A percentile compares a stretch with the other conserved stretches of the same genome.
Conservation (phyloP, 2,329 filamentous ascomycete species). For the Fusarium nanum region DNA sequence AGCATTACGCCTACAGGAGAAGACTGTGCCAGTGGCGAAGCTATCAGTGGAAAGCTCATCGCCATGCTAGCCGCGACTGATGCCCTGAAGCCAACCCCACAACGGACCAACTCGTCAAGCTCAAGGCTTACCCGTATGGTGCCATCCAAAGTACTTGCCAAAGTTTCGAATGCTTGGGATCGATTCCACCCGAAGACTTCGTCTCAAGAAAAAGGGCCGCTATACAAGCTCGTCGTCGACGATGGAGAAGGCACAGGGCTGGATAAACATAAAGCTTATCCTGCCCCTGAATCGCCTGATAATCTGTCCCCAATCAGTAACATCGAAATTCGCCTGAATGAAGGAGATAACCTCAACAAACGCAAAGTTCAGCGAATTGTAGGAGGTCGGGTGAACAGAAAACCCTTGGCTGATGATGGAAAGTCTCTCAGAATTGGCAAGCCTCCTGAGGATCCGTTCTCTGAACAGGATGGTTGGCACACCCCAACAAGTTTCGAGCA, state of each 20-base stretch:
- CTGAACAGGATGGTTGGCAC: conserved; percentile 34
- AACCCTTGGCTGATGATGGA: conserved; percentile 47
- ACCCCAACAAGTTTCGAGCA: conserved; percentile 43
- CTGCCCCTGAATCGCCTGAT: conserved; percentile 6
- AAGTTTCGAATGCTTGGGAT: conserved; percentile 51
- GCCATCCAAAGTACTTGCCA: conserved; percentile 49
- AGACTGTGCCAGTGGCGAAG: conserved; percentile 32
- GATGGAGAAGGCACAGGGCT: background rate
- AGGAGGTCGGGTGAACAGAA: conserved; percentile 47
- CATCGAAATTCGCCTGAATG: conserved; percentile 51
- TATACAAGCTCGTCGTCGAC: background rate
- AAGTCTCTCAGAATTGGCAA: conserved; percentile 45
- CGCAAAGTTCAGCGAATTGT: conserved; percentile 52
- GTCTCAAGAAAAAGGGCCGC: conserved; percentile 33
- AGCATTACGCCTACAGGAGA: background rate
- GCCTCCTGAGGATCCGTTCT: conserved; percentile 49
- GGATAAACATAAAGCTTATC: conserved; percentile 13
- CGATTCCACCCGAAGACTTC: conserved; percentile 47
- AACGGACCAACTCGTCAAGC: conserved; percentile 11
- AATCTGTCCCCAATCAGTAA: conserved; percentile 46
- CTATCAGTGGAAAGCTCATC: conserved; percentile 51
- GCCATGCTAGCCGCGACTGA: conserved; percentile 54
- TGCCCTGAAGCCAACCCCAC: conserved; percentile 49
- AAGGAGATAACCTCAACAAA: conserved; percentile 51
- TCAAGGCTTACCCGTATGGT: conserved; percentile 47